Evolutionary conservation across 306 rosid species (phyloP), one percentile per base, ranked within the genome.

Genomic region (Fragaria vesca): DNA sequence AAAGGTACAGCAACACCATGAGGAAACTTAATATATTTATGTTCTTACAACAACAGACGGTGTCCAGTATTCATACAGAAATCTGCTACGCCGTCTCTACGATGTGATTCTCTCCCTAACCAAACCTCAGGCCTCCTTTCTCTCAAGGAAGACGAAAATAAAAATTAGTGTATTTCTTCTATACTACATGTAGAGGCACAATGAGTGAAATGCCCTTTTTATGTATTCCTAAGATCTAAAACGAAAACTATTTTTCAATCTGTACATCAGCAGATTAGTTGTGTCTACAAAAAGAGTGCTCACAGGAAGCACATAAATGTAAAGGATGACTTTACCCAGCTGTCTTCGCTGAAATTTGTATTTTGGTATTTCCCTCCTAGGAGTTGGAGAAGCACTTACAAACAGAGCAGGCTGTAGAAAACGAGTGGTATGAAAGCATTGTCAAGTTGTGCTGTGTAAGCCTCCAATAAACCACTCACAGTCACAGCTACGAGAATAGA

Each of bases 371-470:
- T 69, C 74, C 55, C 8, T n/a, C 66, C 47, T 15, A 30, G 75
- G 77, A 58, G 77, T 72, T 70, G 55, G 76, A 80, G 83, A 55
- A 45, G 61, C 82, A 78, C 71, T 88, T 86, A 95, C 86, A 95
- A 82, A 84, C 96, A 91, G 69, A 95, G 96, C 78, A 95, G 99
- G 83, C 97, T 91, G 66, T 86, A 93, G 93, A 95, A 95, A 67
- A 93, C 83, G 32, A 93, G 90, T 28, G 99, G 99, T 78, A 95
- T 93, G 83, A 95, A 95, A 13, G 97, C 97, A 45, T 95, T 95
- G 89, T 95, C 99, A 30, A 95, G 97, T 81, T 95, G 99, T 9
- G 97, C 87, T 1, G 99, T 95, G 87, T 88, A 90, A 73, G 99
- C 99, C 93, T 95, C 99, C 87, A 95, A 82, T 87, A 95, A 77